These are phyloP conservation scores for Cryphonectria naterciae DNA, from an alignment of 2,329 filamentous ascomycete species.

Conservation along the genomic window DNA sequence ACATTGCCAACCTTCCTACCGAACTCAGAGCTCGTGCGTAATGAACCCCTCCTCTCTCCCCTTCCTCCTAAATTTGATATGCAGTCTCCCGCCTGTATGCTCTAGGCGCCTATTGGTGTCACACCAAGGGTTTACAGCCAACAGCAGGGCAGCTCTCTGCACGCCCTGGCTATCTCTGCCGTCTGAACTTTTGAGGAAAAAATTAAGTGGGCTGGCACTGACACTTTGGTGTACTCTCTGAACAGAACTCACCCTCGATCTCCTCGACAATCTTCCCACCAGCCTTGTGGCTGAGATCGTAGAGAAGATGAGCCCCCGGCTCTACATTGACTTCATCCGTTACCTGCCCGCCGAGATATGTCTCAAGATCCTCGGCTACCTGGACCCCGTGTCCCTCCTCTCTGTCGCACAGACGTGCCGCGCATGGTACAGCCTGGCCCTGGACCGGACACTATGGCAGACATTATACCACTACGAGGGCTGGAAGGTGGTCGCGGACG, in stretches of 20 bases:
- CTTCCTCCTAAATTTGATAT: constrained; percentile 11
- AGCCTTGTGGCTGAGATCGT: constrained; percentile 81
- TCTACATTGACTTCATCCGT: constrained; percentile 90
- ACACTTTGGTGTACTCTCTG: constrained; percentile 8
- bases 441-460: constrained; percentile 88
- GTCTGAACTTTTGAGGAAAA: neutral
- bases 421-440: constrained; percentile 78
- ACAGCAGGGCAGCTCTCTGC: neutral
- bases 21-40: constrained; percentile 54
- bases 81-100: constrained; percentile 21
- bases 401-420: constrained; percentile 78
- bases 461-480: constrained; percentile 82
- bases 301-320: constrained; percentile 75
- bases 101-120: constrained; percentile 7
- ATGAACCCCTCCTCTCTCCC: constrained; percentile 2
- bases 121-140: constrained; percentile 8
- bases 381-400: constrained; percentile 80
- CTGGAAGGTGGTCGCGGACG: constrained; percentile 72
- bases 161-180: neutral
- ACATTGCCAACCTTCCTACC: constrained; percentile 54
- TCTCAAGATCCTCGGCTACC: constrained; percentile 83
- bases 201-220: constrained; percentile 28
- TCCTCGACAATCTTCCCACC: constrained; percentile 79
- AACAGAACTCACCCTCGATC: constrained; percentile 77
- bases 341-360: constrained; percentile 90